Conservation (phyloP, 352 stramenopile species). For the Globisporangium nunn region DNA sequence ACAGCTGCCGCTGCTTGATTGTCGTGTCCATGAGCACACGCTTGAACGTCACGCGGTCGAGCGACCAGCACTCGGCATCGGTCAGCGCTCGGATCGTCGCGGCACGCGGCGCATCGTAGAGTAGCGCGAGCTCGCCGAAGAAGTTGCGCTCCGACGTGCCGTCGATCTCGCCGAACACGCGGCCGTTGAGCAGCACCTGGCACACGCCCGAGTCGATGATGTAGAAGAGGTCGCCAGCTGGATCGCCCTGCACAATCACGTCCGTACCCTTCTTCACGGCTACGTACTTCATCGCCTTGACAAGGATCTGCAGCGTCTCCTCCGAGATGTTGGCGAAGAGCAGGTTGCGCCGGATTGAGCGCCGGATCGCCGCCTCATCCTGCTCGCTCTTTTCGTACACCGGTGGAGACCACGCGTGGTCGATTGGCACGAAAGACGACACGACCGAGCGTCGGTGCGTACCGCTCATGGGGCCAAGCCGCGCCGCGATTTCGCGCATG, state of each 20-base stretch:
- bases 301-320: slow-evolving; percentile 53
- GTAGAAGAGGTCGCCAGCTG: slow-evolving; percentile 83
- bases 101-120: slow-evolving; percentile 95
- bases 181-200: slow-evolving; percentile 49
- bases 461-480: slow-evolving; percentile 25
- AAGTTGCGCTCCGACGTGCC: slow-evolving; percentile 52
- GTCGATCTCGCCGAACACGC: slow-evolving; percentile 50
- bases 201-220: slow-evolving; percentile 87
- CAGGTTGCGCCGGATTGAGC: slow-evolving; percentile 51
- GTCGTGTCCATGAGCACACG: slow-evolving; percentile 60
- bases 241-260: slow-evolving; percentile 69
- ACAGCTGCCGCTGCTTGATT: slow-evolving; percentile 52
- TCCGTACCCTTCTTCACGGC: slow-evolving; percentile 28
- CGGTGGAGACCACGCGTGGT: slow-evolving; percentile 44
- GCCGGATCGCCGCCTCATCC: slow-evolving; percentile 46
- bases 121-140: slow-evolving; percentile 95
- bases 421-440: slow-evolving; percentile 43
- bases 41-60: slow-evolving; percentile 79
- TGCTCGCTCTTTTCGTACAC: slow-evolving; percentile 41
- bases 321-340: slow-evolving; percentile 65
- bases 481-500: slow-evolving; percentile 29
- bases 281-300: slow-evolving; percentile 70
- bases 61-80: slow-evolving; percentile 70
- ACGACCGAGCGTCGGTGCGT: slow-evolving; percentile 47
- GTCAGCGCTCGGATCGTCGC: slow-evolving; percentile 84